Percentiles rank a stretch among this genome's conserved stretches.
These are phyloP conservation scores for Henckelia pumila DNA, from an alignment of 257 asterid genomes.

Conservation along the genomic window DNA sequence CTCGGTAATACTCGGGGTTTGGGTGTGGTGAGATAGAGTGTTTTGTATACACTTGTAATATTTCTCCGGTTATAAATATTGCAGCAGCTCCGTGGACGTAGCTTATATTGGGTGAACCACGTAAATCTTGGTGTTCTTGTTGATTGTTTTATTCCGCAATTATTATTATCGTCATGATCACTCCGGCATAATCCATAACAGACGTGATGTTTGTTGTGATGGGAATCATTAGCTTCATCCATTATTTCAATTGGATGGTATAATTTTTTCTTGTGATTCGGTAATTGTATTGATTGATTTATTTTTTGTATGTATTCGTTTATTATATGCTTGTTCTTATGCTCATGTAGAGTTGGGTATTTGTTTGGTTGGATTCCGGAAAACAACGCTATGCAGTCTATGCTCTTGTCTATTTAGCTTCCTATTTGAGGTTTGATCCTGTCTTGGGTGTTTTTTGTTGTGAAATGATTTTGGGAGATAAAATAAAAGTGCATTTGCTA, in stretches of 20 bases:
- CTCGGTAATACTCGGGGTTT: too few species aligned
- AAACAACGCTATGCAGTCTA: conserved; percentile 77
- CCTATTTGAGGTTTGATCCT: conserved; percentile 70
- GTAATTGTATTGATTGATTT: not conserved
- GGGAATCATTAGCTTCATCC: conserved; percentile 91
- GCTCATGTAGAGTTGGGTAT: conserved; percentile 77
- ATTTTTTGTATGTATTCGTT: not conserved
- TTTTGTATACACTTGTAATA: too few species aligned
- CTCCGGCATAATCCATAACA: too few species aligned
- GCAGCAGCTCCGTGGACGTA: too few species aligned
- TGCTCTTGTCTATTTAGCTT: conserved; percentile 89
- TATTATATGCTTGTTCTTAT: conserved; percentile 6
- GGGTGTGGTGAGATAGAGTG: too few species aligned
- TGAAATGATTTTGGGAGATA: not conserved
- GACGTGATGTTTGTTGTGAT: conserved; percentile 89
- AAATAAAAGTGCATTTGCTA: not conserved
- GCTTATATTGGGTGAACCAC: too few species aligned
- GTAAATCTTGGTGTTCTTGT: too few species aligned
- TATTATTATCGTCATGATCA: too few species aligned
- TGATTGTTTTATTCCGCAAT: too few species aligned
- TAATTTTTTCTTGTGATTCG: conserved; percentile 13
- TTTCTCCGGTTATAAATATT: too few species aligned
- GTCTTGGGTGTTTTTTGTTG: not conserved
- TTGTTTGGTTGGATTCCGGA: conserved; percentile 95
- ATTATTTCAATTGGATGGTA: conserved; percentile 98